Base-by-base conservation (phyloP, 495 filamentous ascomycete species). In the Penicillium canariense region DNA sequence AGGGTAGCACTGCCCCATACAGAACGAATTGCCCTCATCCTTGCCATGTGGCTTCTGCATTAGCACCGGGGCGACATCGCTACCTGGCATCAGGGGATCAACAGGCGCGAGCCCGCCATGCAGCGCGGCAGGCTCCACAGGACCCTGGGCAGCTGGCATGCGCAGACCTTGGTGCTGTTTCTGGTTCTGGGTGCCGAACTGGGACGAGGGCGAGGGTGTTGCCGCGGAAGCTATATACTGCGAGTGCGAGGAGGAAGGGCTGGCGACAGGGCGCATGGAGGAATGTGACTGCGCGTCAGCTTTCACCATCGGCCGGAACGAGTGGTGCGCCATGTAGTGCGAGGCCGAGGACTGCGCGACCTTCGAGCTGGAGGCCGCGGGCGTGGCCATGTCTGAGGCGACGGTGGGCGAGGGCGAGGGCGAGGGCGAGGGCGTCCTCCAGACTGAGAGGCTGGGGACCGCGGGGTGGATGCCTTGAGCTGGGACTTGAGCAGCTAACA, bases 21-120 rank as follows among this genome's bases (percentile, higher is more conserved):
- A 71, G 52, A 69, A 63, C 5, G 55, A 43, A 42, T 68, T 69
- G 4, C 68, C 68, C 46, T 54, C 46, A 47, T 71, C 68, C 27
- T 48, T 31, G 0, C 61, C 68, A 23, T 44, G 31, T 18, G 44
- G 23, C 5, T 40, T 34, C 22, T 58, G 26, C 4, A 52, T 40
- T 10, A 32, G 17, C 15, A 39, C 52, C 11, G 58, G 59, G 23
- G 66, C 65, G 42, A 65, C 45, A 28, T 62, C 36, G 1, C 26
- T 43, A 14, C 52, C 61, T 0, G 61, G 61, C 9, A 27, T 9
- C 38, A 63, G n/a, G 0, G 59, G 51, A 18, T 59, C 46, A 11
- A 65, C 12, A 0, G 61, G 64, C 0, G 64, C 61, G 11, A 67
- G 28, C 9, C 27, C 34, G 4, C 58, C 54, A 11, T 32, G 7